Evolutionary conservation across 257 asterid genomes (phyloP).

Genomic region (Rauvolfia tetraphylla): DNA sequence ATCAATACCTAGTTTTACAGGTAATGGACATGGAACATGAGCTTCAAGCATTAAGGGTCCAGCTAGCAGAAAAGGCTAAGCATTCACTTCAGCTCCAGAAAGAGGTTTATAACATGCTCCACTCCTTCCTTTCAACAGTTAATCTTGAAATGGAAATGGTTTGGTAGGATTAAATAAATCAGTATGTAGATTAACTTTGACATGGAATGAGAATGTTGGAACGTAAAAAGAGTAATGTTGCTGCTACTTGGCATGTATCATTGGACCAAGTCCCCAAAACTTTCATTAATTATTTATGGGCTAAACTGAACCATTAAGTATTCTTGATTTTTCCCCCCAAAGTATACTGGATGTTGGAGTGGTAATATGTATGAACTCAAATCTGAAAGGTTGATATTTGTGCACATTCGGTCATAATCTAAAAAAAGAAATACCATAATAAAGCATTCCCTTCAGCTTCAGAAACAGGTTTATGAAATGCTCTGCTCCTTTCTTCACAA

Average conservation of each 20-base stretch:
- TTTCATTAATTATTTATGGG: not conserved
- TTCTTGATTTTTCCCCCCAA: too few species aligned
- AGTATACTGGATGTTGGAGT: too few species aligned
- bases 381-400: not conserved
- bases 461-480: constrained; percentile 33
- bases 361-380: not conserved
- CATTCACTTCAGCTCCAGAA: constrained; percentile 46
- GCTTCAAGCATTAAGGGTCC: constrained; percentile 84
- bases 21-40: constrained; percentile 98
- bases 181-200: not conserved
- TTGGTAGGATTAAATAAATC: not conserved
- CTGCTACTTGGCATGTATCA: not conserved
- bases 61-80: constrained; percentile 51
- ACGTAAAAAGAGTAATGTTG: not conserved
- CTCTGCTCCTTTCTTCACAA: constrained; percentile 8
- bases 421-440: too few species aligned
- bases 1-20: constrained; percentile 31
- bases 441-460: constrained; percentile 35
- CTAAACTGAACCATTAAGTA: not conserved
- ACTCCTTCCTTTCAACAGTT: constrained; percentile 1
- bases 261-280: not conserved
- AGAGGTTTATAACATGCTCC: constrained; percentile 31
- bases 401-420: not conserved
- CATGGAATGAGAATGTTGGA: not conserved
- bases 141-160: not conserved